phyloP scores from a whole-genome alignment of 345 rosid species.

The Boechera divaricarpa region DNA sequence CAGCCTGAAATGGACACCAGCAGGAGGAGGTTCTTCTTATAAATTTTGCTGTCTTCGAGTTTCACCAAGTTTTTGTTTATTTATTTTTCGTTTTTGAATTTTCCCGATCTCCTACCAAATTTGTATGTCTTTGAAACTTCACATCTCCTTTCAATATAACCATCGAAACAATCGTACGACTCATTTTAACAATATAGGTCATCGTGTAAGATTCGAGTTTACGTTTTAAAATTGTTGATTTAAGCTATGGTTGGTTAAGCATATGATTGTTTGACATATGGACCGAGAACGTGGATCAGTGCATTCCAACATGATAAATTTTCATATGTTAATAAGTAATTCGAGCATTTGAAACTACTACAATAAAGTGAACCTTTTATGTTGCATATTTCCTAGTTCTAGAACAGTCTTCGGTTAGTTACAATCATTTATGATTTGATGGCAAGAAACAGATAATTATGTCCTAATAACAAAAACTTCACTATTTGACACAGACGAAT shows the following conservation, averaged over 20 bases:
- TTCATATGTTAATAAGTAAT: no score
- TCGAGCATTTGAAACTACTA: no score
- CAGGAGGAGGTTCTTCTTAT: slow-evolving; percentile 93
- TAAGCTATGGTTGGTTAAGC: background rate
- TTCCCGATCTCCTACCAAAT: background rate
- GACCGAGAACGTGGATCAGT: background rate
- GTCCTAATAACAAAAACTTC: no score
- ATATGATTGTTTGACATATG: background rate
- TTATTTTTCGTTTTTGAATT: background rate
- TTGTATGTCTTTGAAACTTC: slow-evolving; percentile 9
- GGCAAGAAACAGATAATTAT: no score
- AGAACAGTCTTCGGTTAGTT: no score
- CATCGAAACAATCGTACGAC: background rate
- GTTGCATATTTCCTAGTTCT: no score
- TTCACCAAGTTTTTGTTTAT: slow-evolving; percentile 9
- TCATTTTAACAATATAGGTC: background rate
- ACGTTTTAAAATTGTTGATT: background rate
- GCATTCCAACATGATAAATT: no score
- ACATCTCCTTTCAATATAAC: background rate
- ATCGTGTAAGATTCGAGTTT: background rate
- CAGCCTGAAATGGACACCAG: slow-evolving; percentile 98
- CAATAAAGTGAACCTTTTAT: no score
- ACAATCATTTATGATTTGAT: no score
- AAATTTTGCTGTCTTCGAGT: slow-evolving; percentile 28
- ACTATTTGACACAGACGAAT: background rate